These are phyloP conservation scores for Coemansia sp. DNA, from an alignment of 371 early-diverging fungal species.

Conservation along the genomic window DNA sequence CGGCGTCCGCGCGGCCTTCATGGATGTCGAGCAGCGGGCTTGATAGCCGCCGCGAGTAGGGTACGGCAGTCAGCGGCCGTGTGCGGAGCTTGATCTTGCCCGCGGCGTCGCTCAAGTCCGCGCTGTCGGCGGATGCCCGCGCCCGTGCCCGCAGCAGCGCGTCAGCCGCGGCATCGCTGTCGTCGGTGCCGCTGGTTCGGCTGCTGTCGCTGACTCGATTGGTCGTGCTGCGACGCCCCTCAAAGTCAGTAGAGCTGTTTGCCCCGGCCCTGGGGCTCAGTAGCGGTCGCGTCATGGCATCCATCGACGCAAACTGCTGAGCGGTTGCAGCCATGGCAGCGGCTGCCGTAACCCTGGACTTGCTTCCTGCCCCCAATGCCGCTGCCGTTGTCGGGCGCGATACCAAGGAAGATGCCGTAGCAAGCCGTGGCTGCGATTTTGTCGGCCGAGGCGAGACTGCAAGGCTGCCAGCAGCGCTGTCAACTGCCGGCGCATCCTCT, in stretches of 20 bases:
- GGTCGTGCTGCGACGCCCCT: background rate
- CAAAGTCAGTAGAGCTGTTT: background rate
- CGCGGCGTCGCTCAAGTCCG: background rate
- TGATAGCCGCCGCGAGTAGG: slow-evolving; percentile 23
- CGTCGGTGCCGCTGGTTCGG: slow-evolving; percentile 15
- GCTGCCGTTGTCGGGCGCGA: background rate
- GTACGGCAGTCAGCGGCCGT: slow-evolving; percentile 38
- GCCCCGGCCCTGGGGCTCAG: background rate
- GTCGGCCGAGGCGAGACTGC: background rate
- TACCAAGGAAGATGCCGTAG: slow-evolving; percentile 4
- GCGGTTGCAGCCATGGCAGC: slow-evolving; percentile 37
- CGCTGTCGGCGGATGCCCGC: slow-evolving; percentile 4
- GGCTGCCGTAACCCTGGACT: slow-evolving; percentile 27
- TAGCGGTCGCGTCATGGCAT: slow-evolving; percentile 7
- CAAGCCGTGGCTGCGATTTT: slow-evolving; percentile 17
- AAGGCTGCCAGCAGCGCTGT: background rate
- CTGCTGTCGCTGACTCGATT: slow-evolving; percentile 6
- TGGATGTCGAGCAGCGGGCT: slow-evolving; percentile 23
- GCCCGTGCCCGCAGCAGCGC: background rate
- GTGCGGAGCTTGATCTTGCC: slow-evolving; percentile 45
- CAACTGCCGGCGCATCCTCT: slow-evolving; percentile 16
- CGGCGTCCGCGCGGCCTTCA: background rate
- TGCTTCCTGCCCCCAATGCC: background rate
- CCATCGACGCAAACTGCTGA: slow-evolving; percentile 30
- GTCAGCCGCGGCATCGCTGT: background rate